Base-by-base conservation (phyloP, 257 asterid genomes). In the Solanum chmielewskii region DNA sequence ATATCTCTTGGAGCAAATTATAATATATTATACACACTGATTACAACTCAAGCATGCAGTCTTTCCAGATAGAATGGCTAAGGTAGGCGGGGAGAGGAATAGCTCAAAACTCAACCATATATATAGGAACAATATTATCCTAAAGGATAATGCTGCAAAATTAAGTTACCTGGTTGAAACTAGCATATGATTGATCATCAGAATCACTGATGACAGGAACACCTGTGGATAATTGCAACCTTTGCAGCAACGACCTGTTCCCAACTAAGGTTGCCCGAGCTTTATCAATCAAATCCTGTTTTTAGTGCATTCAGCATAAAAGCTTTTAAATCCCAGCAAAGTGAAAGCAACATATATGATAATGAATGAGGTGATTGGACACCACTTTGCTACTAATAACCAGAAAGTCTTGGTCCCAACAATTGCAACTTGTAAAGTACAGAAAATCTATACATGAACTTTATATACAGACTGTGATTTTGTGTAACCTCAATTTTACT, bases 221-320 rank as follows among this genome's bases (percentile, higher is more conserved):
- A 33, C 98, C 96, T 1, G 95, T 84, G 23, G 96, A 94, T 56
- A 91, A 86, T 93, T 94, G 98, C 92, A 95, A 87, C 88, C 91
- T 93, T 86, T 95, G 98, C 90, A 97, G 83, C 88, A 76, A 73
- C 83, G 94, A 90, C 88, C 98, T 93, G 92, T 95, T 97, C 74
- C 98, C 98, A 4, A 95, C 98, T 89, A 97, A 91, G 87, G 93
- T 90, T 74, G 92, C 92, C 91, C 93, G 93, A 73, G 98, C 98
- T 91, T 94, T 93, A 92, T 97, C 99, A 86, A 97, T 94, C 88
- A 97, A 91, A 89, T 95, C 98, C 99, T 97, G 92, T 93, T 81
- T 49, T 27, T 90, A 42, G 87, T 81, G 14, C 25, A 41, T 39
- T 83, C 29, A 52, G 76, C 33, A 15, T 59, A 56, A 56, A 73